Evolutionary conservation across 2,329 filamentous ascomycete species (phyloP).

Genomic region (Microdochium bolleyi): DNA sequence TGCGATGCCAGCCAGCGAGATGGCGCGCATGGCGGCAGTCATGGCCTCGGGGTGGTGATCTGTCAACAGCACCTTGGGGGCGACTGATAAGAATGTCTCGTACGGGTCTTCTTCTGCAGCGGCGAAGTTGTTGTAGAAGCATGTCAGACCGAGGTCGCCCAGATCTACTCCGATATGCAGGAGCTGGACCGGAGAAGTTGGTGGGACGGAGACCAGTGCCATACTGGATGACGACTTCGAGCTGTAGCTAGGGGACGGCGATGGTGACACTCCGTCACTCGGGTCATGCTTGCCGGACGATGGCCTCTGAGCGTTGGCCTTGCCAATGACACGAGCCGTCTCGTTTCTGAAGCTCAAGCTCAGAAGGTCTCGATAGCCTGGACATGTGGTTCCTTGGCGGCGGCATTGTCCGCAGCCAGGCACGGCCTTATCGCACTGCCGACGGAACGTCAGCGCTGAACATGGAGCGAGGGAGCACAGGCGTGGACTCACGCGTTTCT

Average conservation of each 20-base stretch:
- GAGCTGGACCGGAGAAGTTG: not conserved
- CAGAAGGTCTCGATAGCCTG: slow-evolving; percentile 3
- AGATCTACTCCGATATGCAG: slow-evolving; percentile 1
- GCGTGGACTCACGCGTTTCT: not conserved
- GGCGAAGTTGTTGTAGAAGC: not conserved
- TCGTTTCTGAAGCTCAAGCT: slow-evolving; percentile 3
- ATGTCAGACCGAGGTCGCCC: not conserved
- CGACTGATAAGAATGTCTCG: not conserved
- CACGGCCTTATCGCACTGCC: slow-evolving; percentile 2
- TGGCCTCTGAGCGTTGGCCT: not conserved
- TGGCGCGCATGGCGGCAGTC: not conserved
- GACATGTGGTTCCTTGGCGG: slow-evolving; percentile 2
- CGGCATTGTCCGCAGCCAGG: slow-evolving; percentile 2
- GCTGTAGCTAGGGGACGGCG: not conserved
- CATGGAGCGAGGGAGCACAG: not conserved
- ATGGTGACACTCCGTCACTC: not conserved
- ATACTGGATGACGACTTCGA: not conserved
- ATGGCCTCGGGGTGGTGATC: not conserved
- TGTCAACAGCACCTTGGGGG: not conserved
- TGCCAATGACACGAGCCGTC: slow-evolving; percentile 4
- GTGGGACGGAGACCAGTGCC: not conserved
- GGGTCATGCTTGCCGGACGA: not conserved
- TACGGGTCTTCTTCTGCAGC: not conserved
- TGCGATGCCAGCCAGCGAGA: slow-evolving; percentile 3
- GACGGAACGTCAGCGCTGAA: not conserved